Evolutionary conservation across 352 stramenopile species (phyloP).

Genomic region (Elongisporangium prolatum): DNA sequence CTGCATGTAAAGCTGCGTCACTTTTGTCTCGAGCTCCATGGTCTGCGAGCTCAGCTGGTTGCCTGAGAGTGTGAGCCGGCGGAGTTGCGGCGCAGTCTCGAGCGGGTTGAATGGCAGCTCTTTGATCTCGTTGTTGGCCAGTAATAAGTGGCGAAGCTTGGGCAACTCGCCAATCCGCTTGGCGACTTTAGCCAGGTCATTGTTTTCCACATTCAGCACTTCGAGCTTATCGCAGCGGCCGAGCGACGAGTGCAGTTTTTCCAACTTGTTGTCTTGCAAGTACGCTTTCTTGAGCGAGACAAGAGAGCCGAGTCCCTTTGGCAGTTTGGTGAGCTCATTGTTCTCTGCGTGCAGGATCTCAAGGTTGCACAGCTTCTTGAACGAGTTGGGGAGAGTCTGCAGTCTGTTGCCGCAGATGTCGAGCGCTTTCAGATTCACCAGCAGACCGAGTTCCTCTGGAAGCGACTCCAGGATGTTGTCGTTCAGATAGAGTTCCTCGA

Average conservation of each 20-base stretch:
- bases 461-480: constrained; percentile 63
- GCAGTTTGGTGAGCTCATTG: constrained; percentile 69
- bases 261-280: constrained; percentile 77
- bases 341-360: constrained; percentile 80
- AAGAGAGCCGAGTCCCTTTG: constrained; percentile 70
- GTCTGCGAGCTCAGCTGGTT: constrained; percentile 58
- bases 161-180: constrained; percentile 81
- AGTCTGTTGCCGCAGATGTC: constrained; percentile 74
- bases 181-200: constrained; percentile 73
- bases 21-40: constrained; percentile 60
- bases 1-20: constrained; percentile 28
- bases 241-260: constrained; percentile 75
- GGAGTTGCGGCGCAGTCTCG: constrained; percentile 59
- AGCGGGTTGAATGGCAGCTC: constrained; percentile 79
- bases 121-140: constrained; percentile 81
- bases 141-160: constrained; percentile 72
- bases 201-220: constrained; percentile 83
- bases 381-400: constrained; percentile 51
- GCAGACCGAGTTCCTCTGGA: constrained; percentile 62
- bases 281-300: constrained; percentile 75
- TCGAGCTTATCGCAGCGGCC: constrained; percentile 74
- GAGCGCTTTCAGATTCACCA: constrained; percentile 75
- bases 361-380: constrained; percentile 61
- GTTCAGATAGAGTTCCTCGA: constrained; percentile 87
- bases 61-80: constrained; percentile 74